These are phyloP conservation scores for Suillus subluteus DNA, from an alignment of 768 basidiomycete genomes.

Conservation along the genomic window DNA sequence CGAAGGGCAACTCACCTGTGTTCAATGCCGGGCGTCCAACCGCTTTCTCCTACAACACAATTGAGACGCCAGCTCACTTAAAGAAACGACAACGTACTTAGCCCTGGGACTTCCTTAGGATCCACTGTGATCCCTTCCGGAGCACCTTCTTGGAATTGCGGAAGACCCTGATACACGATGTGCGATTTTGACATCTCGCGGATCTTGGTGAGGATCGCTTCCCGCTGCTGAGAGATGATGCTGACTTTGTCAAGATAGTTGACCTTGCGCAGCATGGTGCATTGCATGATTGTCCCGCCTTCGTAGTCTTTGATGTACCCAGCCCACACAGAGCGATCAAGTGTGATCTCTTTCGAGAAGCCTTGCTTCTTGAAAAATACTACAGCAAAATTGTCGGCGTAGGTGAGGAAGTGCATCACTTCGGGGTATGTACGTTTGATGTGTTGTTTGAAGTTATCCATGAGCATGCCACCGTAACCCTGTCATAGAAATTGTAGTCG, in stretches of 20 bases:
- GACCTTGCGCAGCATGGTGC: constrained; percentile 91
- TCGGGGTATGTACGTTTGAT: constrained; percentile 80
- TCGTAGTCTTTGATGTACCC: constrained; percentile 99
- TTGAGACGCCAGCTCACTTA: constrained; percentile 9
- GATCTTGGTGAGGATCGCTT: constrained; percentile 89
- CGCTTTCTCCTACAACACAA: constrained; percentile 70
- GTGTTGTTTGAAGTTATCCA: constrained; percentile 98
- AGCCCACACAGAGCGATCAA: constrained; percentile 92
- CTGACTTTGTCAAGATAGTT: constrained; percentile 84
- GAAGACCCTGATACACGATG: constrained; percentile 78
- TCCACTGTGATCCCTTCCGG: constrained; percentile 57
- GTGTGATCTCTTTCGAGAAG: constrained; percentile 94
- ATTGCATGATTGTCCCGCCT: constrained; percentile 99
- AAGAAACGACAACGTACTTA: constrained; percentile 55
- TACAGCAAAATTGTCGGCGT: constrained; percentile 98
- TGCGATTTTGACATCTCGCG: constrained; percentile 86
- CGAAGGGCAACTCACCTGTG: constrained; percentile 53
- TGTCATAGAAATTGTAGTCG: constrained; percentile 32
- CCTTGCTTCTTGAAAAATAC: constrained; percentile 99
- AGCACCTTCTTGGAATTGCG: constrained; percentile 68
- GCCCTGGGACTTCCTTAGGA: constrained; percentile 83
- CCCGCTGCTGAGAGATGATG: constrained; percentile 80
- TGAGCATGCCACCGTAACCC: constrained; percentile 98
- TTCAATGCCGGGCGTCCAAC: constrained; percentile 88
- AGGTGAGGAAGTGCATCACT: constrained; percentile 95